Evolutionary conservation across 306 rosid species (phyloP), one percentile per base, ranked within the genome.

Genomic region (Quercus wislizeni): DNA sequence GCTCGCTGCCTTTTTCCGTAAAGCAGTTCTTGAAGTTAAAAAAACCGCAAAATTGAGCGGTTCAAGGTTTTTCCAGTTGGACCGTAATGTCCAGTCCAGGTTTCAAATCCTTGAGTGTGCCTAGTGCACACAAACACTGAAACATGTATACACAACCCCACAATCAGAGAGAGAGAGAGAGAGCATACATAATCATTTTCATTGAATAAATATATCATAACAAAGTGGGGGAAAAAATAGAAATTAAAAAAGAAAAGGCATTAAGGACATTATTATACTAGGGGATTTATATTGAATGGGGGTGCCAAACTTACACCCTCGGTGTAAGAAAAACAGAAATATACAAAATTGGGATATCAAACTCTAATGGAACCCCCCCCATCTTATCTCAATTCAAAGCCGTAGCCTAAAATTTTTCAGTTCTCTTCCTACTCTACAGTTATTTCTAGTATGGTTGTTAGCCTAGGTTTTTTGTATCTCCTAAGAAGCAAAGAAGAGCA

Each of bases 401-500:
- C 79, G 74, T 27, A 83, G 46, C 81, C 79, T 71, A 59, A 7
- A 4, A 75, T 35, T 18, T 80, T 63, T 69, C 72, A n/a, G 25
- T 69, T 28, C 55, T 78, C 59, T 69, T 74, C 49, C 87, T 92
- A 95, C 59, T 92, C 98, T 90, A 91, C 93, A 80, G 92, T 58
- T 78, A 95, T 91, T 95, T 95, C 92, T 38, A 90, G 94, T 84
- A 88, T 86, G 62, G 92, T 59, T 23, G 98, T 91, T 59, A 92
- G 92, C 79, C 91, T 89, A 38, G 96, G 98, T 76, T 80, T 95
- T 89, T 68, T 89, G 82, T 91, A 95, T 82, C 96, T 89, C 79
- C 96, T 81, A 52, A 91, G 96, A 74, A 91, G 93, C 80, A 95
- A 85, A 55, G 99, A 93, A 69, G 98, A 92, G 78, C 98, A 95